Evolutionary conservation across 1,139 yeast genomes (phyloP).

Genomic region (Yamadazyma taylorii): DNA sequence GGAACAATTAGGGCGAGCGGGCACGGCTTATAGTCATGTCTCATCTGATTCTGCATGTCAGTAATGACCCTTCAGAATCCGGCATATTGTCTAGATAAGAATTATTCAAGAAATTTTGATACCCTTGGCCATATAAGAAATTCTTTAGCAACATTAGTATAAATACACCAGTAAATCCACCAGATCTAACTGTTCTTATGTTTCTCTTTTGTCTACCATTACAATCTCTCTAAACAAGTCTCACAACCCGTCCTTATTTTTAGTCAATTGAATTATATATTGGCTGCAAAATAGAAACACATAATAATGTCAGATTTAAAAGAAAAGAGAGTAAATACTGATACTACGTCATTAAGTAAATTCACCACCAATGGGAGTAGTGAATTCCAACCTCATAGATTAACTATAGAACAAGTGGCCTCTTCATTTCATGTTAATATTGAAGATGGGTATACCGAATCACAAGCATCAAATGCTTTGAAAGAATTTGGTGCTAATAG

Average conservation of each 20-base stretch:
- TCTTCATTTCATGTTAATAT: conserved; percentile 37
- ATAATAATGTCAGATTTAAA: conserved; percentile 11
- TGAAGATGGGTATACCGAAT: conserved; percentile 47
- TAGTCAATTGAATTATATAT: conserved; percentile 3
- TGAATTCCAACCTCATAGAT: conserved; percentile 26
- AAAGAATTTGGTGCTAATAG: conserved; percentile 55
- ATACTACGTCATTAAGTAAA: conserved; percentile 14
- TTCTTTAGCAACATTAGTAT: too few species aligned
- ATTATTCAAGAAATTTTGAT: background rate
- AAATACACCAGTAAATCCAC: too few species aligned
- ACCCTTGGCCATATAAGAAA: conserved; percentile 1
- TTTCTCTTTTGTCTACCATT: too few species aligned
- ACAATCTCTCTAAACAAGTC: too few species aligned
- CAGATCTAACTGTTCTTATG: too few species aligned
- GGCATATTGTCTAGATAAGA: background rate
- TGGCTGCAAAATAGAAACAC: background rate
- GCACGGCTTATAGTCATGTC: too few species aligned
- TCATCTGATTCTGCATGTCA: too few species aligned
- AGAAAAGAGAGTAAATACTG: conserved; percentile 17
- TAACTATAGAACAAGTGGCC: conserved; percentile 34
- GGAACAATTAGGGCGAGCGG: too few species aligned
- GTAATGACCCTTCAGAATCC: too few species aligned
- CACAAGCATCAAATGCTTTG: conserved; percentile 28
- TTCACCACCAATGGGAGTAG: conserved; percentile 7
- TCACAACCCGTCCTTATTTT: too few species aligned